Percentiles rank a stretch among this genome's conserved stretches.
These are phyloP conservation scores for Cercospora zeae-maydis DNA, from an alignment of 2,329 filamentous ascomycete species.

Conservation along the genomic window DNA sequence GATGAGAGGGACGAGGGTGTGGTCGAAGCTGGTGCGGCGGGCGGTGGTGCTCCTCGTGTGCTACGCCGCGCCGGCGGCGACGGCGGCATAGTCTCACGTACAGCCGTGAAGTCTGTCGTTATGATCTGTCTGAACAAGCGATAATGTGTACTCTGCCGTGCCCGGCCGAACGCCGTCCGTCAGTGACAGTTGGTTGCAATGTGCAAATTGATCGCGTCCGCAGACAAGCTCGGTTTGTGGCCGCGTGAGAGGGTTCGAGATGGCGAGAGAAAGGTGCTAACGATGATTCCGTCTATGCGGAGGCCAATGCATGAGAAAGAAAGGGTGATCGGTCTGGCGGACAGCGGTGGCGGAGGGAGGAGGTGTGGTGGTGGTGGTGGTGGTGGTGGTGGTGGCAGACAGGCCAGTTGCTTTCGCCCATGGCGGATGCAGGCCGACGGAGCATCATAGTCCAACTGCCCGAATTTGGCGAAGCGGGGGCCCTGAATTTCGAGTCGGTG, in stretches of 20 bases:
- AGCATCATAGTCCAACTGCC: slow-evolving; percentile 1
- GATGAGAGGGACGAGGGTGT: slow-evolving; percentile 69
- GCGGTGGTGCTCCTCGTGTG: slow-evolving; percentile 59
- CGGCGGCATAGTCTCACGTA: slow-evolving; percentile 20
- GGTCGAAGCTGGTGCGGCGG: slow-evolving; percentile 66
- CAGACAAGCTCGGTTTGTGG: slow-evolving; percentile 7
- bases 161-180: not conserved
- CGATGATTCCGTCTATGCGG: not conserved
- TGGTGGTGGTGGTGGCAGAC: not conserved
- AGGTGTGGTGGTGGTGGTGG: not conserved
- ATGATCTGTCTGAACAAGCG: not conserved
- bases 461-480: slow-evolving; percentile 2
- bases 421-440: not conserved
- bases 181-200: not conserved
- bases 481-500: not conserved
- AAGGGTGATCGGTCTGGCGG: not conserved
- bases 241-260: not conserved
- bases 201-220: not conserved
- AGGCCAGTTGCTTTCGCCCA: not conserved
- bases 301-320: not conserved
- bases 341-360: not conserved
- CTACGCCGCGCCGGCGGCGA: slow-evolving; percentile 62
- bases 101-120: not conserved
- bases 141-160: not conserved
- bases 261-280: not conserved